A percentile compares a stretch with the other conserved stretches of the same genome.
Conservation (phyloP, 371 early-diverging fungal genomes). For the Actinomucor elegans region DNA sequence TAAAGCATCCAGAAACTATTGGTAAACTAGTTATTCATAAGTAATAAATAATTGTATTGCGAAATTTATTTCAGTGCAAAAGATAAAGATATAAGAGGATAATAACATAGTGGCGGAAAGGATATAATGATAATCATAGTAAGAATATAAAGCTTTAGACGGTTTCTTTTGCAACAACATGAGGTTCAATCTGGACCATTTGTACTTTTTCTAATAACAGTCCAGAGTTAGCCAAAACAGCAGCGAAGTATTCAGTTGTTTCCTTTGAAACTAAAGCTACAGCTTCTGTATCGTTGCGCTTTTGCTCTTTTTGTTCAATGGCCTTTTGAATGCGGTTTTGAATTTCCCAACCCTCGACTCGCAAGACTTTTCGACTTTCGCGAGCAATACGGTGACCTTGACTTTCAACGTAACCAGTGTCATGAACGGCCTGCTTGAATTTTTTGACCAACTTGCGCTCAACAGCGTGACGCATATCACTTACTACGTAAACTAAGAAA, state of each 20-base stretch:
- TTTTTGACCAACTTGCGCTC: slow-evolving; percentile 80
- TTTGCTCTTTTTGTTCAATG: slow-evolving; percentile 73
- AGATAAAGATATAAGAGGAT: neutral
- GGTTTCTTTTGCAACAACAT: slow-evolving; percentile 3
- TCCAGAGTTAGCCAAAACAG: slow-evolving; percentile 50
- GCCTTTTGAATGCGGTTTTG: slow-evolving; percentile 81
- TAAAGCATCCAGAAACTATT: slow-evolving; percentile 58
- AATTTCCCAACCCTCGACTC: slow-evolving; percentile 84
- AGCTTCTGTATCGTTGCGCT: slow-evolving; percentile 61
- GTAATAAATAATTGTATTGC: slow-evolving; percentile 21
- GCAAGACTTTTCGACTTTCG: slow-evolving; percentile 73
- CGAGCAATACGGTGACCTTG: slow-evolving; percentile 75
- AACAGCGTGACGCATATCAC: slow-evolving; percentile 82
- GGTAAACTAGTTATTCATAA: slow-evolving; percentile 62
- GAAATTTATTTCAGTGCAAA: no score
- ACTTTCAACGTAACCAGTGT: slow-evolving; percentile 63
- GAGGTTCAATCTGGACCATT: slow-evolving; percentile 28
- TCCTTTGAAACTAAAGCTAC: slow-evolving; percentile 61
- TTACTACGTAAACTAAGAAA: slow-evolving; percentile 73
- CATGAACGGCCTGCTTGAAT: slow-evolving; percentile 67
- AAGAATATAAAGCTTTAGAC: no score
- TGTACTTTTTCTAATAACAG: slow-evolving; percentile 44
- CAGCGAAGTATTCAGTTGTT: slow-evolving; percentile 66
- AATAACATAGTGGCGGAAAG: neutral
- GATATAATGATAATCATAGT: no score